Base-by-base conservation (phyloP, 1,284 basidiomycete genomes). In the Ceratobasidium sp. region DNA sequence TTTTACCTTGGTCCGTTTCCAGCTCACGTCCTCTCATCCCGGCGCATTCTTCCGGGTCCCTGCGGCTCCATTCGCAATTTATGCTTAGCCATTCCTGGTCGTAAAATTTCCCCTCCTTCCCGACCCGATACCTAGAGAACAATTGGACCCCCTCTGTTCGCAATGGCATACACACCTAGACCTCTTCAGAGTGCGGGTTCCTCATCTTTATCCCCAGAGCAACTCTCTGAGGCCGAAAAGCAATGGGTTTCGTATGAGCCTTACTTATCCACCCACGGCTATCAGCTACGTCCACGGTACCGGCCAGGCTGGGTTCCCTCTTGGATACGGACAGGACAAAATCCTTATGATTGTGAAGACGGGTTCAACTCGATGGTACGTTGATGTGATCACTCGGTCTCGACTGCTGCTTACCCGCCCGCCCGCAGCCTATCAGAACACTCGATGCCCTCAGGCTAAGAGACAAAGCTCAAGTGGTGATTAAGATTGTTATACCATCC, bases 231-330 rank as follows among this genome's bases (percentile, higher is more conserved):
- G 15, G 50, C 50, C 4, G 50, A 53, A 25, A 53, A 53, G 20
- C 6, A 20, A 6, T 53, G 50, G 50, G 50, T 53, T 53, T 31
- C 20, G 6, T 53, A 5, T 7, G 17, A 53, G 50, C 50, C 50
- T 7, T 53, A 53, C 29, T 20, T 53, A 5, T 10, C 29, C 29
- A 65, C 55, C n/a, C 69, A 57, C 22, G 75, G 75, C 7, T 76
- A 76, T 45, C 68, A 70, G 43, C 71, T 76, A 1, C 72, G 75
- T 5, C 73, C 74, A 15, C 55, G 75, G 2, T 73, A 76, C 42
- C 65, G 72, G 6, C 73, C 72, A 0, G 73, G 68, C 1, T 76
- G 75, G 75, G 34, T 53, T 3, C 73, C 75, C 3, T 76, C 75
- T 12, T 76, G 75, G 75, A 67, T 43, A 22, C 20, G 25, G 6